These are phyloP conservation scores for Metschnikowia similis DNA, from an alignment of 805 yeast species.

Conservation along the genomic window DNA sequence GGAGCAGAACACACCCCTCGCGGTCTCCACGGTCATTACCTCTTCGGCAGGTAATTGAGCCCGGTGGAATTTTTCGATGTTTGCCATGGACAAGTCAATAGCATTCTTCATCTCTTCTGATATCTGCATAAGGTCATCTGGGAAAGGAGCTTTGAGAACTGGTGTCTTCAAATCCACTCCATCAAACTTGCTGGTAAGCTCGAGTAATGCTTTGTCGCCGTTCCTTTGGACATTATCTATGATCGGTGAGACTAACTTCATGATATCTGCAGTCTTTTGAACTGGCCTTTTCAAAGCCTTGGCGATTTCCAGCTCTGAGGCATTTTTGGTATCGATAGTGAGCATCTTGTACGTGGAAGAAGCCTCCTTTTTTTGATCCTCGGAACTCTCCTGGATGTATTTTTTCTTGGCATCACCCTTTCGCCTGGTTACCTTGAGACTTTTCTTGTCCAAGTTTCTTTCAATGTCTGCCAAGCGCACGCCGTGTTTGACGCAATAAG, in stretches of 20 bases:
- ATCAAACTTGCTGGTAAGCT: constrained; percentile 87
- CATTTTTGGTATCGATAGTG: constrained; percentile 36
- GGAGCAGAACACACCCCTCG: constrained; percentile 91
- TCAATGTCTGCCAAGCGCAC: constrained; percentile 80
- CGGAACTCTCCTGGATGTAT: constrained; percentile 32
- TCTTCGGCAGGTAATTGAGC: constrained; percentile 79
- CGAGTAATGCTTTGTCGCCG: constrained; percentile 88
- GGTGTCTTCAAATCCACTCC: constrained; percentile 71
- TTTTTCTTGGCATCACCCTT: constrained; percentile 93
- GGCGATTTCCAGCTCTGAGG: constrained; percentile 42
- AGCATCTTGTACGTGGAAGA: constrained; percentile 43
- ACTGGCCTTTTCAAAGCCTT: constrained; percentile 87
- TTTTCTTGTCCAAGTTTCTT: constrained; percentile 75
- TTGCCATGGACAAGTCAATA: constrained; percentile 82
- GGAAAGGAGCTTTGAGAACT: constrained; percentile 83
- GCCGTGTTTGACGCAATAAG: constrained; percentile 61
- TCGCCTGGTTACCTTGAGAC: constrained; percentile 83
- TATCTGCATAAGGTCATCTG: constrained; percentile 67
- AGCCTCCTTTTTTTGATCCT: constrained; percentile 8
- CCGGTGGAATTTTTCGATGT: constrained; percentile 86
- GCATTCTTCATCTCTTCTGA: constrained; percentile 74
- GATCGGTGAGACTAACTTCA: constrained; percentile 89
- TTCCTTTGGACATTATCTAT: constrained; percentile 67
- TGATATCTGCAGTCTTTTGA: constrained; percentile 87
- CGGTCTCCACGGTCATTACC: constrained; percentile 79